These are phyloP conservation scores for Aspergillus taichungensis DNA, from an alignment of 495 filamentous ascomycete species.

Conservation along the genomic window DNA sequence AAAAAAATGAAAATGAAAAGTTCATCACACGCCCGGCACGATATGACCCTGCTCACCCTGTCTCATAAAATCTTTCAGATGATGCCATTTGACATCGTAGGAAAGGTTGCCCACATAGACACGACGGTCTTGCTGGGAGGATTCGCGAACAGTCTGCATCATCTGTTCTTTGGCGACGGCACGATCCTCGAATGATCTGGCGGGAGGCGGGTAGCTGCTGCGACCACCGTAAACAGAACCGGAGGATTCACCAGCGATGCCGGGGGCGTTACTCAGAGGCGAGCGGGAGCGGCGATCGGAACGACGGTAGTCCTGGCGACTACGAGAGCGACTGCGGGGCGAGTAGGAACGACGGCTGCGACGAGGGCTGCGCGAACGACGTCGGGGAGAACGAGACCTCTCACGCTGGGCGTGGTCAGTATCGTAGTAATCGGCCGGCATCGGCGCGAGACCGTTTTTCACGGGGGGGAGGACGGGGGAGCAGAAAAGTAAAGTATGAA, in stretches of 20 bases:
- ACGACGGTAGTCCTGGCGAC: conserved; percentile 80
- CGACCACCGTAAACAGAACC: conserved; percentile 49
- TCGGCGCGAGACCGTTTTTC: conserved; percentile 13
- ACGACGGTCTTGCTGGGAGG: conserved; percentile 94
- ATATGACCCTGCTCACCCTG: conserved; percentile 64
- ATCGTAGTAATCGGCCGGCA: conserved; percentile 24
- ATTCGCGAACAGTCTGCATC: conserved; percentile 88
- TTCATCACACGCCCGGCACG: conserved; percentile 15
- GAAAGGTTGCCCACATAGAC: conserved; percentile 99
- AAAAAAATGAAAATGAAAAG: conserved; percentile 1
- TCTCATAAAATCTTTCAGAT: conserved; percentile 99
- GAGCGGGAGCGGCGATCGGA: conserved; percentile 72
- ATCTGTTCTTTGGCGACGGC: conserved; percentile 81
- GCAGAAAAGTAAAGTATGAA: conserved; percentile 5
- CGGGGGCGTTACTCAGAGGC: conserved; percentile 71
- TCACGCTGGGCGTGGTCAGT: conserved; percentile 64
- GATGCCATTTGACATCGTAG: conserved; percentile 99
- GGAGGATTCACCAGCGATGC: conserved; percentile 58
- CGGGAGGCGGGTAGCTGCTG: conserved; percentile 52
- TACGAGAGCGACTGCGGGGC: conserved; percentile 85
- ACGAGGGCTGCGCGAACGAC: conserved; percentile 72
- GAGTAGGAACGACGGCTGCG: conserved; percentile 81
- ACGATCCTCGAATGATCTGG: conserved; percentile 76
- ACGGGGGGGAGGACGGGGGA: conserved; percentile 14
- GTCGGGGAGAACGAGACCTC: conserved; percentile 87